Evolutionary conservation across 2,329 filamentous ascomycete species (phyloP).

Genomic region (Aureobasidium subglaciale): DNA sequence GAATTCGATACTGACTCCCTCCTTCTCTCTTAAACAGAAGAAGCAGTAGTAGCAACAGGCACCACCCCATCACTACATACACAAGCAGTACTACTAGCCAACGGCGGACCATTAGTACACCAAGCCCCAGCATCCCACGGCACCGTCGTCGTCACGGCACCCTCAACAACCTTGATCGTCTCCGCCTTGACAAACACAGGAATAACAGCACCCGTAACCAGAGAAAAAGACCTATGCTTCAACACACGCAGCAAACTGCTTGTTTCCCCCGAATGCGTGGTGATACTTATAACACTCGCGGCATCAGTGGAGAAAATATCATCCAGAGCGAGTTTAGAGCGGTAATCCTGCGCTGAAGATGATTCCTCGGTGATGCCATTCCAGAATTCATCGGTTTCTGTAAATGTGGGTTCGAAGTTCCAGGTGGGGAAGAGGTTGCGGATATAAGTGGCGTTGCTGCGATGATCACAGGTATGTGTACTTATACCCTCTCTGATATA

Average conservation of each 20-base stretch:
- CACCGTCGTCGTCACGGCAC: constrained; percentile 25
- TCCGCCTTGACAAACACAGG: constrained; percentile 59
- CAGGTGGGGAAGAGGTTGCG: constrained; percentile 46
- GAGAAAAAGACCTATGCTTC: constrained; percentile 53
- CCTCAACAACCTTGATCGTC: constrained; percentile 30
- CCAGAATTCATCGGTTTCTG: constrained; percentile 52
- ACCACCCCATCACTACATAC: constrained; percentile 21
- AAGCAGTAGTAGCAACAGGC: constrained; percentile 10
- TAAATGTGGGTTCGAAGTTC: constrained; percentile 53
- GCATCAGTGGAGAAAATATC: constrained; percentile 50
- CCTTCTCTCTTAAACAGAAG: not conserved
- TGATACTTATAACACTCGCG: constrained; percentile 52
- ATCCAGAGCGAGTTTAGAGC: constrained; percentile 47
- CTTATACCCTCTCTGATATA: constrained; percentile 58
- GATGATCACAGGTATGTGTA: constrained; percentile 61
- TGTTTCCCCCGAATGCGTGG: constrained; percentile 55
- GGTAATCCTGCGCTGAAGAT: constrained; percentile 43
- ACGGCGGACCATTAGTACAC: constrained; percentile 28
- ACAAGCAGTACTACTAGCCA: constrained; percentile 26
- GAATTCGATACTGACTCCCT: no score
- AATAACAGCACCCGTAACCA: constrained; percentile 62
- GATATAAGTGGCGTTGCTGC: constrained; percentile 51
- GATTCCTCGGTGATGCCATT: constrained; percentile 45
- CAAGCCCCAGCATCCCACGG: constrained; percentile 29
- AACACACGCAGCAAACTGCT: constrained; percentile 47